phyloP scores from a whole-genome alignment of 2,329 filamentous ascomycete species.

The Penicillium sp. region DNA sequence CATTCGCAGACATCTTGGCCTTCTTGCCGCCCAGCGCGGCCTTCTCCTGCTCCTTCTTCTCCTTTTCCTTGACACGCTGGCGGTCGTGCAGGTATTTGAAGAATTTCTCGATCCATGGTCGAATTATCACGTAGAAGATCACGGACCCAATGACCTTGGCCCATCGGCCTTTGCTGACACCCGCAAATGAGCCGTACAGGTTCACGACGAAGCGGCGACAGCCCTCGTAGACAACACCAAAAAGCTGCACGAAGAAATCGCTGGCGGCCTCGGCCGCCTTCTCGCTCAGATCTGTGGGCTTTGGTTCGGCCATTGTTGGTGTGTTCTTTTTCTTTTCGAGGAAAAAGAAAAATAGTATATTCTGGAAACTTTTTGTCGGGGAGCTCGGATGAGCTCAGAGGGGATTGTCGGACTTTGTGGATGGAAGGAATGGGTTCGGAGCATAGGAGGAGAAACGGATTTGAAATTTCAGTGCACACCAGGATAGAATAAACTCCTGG shows the following conservation, averaged over 20 bases:
- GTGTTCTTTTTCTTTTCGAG: conserved; percentile 5
- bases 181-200: conserved; percentile 39
- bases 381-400: conserved; percentile 3
- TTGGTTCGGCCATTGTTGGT: conserved; percentile 21
- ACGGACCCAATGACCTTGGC: conserved; percentile 66
- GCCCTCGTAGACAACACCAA: conserved; percentile 21
- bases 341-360: too few relatives aligned
- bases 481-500: too few relatives aligned
- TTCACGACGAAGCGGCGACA: conserved; percentile 36
- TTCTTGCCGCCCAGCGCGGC: conserved; percentile 40
- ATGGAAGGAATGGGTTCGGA: too few relatives aligned
- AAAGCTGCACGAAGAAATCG: conserved; percentile 31
- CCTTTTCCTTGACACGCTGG: conserved; percentile 40
- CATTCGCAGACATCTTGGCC: conserved; percentile 58
- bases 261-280: conserved; percentile 21
- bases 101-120: conserved; percentile 66
- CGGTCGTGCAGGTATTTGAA: conserved; percentile 52
- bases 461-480: too few relatives aligned
- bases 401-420: neutral
- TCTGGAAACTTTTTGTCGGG: neutral
- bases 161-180: conserved; percentile 44
- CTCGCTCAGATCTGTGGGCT: conserved; percentile 19
- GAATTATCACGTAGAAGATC: conserved; percentile 65
- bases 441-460: too few relatives aligned
- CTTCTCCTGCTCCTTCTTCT: conserved; percentile 54